phyloP scores from a whole-genome alignment of 2,329 filamentous ascomycete genomes.

The Nothomitra cinnamomea region DNA sequence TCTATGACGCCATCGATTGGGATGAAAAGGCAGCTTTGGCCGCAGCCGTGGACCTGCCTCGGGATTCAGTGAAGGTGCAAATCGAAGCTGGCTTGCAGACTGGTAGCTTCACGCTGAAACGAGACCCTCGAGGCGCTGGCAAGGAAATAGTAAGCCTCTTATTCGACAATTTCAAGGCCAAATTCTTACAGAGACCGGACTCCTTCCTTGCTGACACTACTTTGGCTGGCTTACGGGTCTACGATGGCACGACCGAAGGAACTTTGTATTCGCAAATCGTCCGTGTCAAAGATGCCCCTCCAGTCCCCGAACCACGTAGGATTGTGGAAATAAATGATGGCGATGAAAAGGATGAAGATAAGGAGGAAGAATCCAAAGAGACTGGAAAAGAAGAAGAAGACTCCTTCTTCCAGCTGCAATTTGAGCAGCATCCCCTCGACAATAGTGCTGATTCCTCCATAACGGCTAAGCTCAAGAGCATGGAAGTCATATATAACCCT shows the following conservation, averaged over 20 bases:
- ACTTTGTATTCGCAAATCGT: slow-evolving; percentile 92
- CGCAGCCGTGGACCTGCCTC: slow-evolving; percentile 74
- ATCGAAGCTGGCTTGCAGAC: slow-evolving; percentile 86
- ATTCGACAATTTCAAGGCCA: slow-evolving; percentile 88
- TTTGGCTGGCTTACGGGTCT: slow-evolving; percentile 81
- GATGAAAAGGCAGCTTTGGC: slow-evolving; percentile 85
- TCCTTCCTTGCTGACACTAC: slow-evolving; percentile 79
- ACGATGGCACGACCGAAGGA: slow-evolving; percentile 85
- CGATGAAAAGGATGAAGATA: slow-evolving; percentile 23
- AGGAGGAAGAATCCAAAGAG: slow-evolving; percentile 15
- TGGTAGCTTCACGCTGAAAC: slow-evolving; percentile 86
- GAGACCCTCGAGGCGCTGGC: slow-evolving; percentile 59
- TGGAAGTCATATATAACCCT: slow-evolving; percentile 96
- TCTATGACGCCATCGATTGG: slow-evolving; percentile 97
- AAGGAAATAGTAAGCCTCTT: slow-evolving; percentile 77
- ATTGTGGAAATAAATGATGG: slow-evolving; percentile 21
- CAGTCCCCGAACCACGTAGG: slow-evolving; percentile 31
- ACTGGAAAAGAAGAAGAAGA: slow-evolving; percentile 36
- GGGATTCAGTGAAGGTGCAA: slow-evolving; percentile 84
- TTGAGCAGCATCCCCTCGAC: slow-evolving; percentile 92
- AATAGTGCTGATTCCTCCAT: slow-evolving; percentile 81
- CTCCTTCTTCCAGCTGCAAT: slow-evolving; percentile 78
- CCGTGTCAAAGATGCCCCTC: slow-evolving; percentile 73
- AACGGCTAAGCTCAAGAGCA: slow-evolving; percentile 78
- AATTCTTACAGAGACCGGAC: slow-evolving; percentile 75